Evolutionary conservation across 2,329 filamentous ascomycete genomes (phyloP).

Genomic region (Ascochyta rabiei): DNA sequence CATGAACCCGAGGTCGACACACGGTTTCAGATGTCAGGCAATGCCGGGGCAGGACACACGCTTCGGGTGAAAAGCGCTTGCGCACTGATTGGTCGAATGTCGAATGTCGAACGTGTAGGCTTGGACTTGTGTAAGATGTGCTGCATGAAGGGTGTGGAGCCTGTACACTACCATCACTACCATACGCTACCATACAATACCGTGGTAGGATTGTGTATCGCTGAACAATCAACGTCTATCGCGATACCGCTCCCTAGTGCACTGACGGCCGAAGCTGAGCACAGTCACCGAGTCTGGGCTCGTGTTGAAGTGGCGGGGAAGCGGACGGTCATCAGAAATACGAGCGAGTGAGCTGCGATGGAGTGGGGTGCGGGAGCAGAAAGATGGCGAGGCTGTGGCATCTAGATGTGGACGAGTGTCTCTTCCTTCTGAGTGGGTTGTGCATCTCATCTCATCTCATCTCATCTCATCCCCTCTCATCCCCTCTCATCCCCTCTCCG

Average conservation of each 20-base stretch:
- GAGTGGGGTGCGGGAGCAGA: background rate
- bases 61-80: background rate
- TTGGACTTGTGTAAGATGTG: background rate
- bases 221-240: background rate
- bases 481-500: too few species aligned
- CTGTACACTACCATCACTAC: background rate
- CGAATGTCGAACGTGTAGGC: background rate
- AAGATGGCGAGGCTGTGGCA: background rate
- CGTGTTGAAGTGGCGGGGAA: background rate
- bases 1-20: slow-evolving; percentile 1
- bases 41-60: background rate
- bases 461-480: too few species aligned
- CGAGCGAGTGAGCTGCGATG: slow-evolving; percentile 9
- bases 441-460: background rate
- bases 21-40: slow-evolving; percentile 8
- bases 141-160: background rate
- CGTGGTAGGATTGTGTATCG: background rate
- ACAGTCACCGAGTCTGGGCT: slow-evolving; percentile 3
- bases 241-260: background rate
- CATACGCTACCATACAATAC: too few species aligned
- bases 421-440: background rate
- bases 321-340: slow-evolving; percentile 7
- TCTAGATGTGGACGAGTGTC: background rate
- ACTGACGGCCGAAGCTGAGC: background rate
- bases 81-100: background rate